Evolutionary conservation across 2,329 filamentous ascomycete genomes (phyloP).

Genomic region (Pestalotiopsis sp.): DNA sequence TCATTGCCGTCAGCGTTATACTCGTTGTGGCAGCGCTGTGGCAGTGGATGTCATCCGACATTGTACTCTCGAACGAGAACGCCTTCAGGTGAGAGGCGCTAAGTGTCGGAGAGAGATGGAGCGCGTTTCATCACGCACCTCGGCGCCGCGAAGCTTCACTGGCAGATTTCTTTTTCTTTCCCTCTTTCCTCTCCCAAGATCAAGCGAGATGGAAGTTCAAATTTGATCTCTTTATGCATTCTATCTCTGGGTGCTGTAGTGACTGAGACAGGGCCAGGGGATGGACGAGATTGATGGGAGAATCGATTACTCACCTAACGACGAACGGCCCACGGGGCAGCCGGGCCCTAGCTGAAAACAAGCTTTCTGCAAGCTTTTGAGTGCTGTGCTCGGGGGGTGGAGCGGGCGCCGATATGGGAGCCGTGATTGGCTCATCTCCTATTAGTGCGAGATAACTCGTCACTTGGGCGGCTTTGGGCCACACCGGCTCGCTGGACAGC

Average conservation of each 20-base stretch:
- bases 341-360: constrained; percentile 5
- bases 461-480: constrained; percentile 6
- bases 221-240: too few species aligned
- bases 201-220: background rate
- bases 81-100: constrained; percentile 1
- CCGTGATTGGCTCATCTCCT: background rate
- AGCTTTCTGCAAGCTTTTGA: constrained; percentile 13
- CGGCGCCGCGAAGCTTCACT: background rate
- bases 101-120: constrained; percentile 2
- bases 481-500: background rate
- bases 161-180: background rate
- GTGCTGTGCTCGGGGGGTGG: background rate
- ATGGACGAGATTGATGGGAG: background rate
- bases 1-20: too few species aligned
- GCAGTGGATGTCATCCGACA: background rate
- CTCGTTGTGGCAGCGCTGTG: background rate
- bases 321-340: background rate
- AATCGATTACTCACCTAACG: background rate
- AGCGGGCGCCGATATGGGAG: background rate
- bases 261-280: background rate
- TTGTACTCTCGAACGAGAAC: background rate
- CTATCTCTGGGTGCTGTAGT: too few species aligned
- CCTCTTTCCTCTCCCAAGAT: background rate
- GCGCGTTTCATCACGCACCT: background rate
- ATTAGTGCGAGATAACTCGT: constrained; percentile 3